A percentile compares a stretch with the other conserved stretches of the same genome.
phyloP scores from a whole-genome alignment of 768 basidiomycete genomes.

The Cyathus striatus region DNA sequence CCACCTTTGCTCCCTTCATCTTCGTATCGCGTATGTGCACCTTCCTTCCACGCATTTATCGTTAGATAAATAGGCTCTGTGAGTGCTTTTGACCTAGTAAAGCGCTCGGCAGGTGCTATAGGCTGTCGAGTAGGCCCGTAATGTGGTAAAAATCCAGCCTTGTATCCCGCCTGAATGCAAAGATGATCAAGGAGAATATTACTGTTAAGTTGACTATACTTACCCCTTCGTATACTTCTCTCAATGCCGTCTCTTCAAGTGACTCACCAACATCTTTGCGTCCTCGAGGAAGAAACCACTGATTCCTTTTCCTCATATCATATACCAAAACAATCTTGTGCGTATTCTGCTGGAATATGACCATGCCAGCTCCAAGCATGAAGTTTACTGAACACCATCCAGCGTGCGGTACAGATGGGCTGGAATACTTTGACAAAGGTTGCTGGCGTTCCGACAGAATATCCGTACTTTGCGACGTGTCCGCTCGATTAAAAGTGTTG shows the following conservation, averaged over 20 bases:
- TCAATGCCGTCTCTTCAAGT: conserved; percentile 50
- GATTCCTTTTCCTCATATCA: conserved; percentile 24
- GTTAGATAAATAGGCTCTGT: conserved; percentile 44
- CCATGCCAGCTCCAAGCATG: conserved; percentile 57
- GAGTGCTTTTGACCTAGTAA: conserved; percentile 10
- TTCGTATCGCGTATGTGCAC: conserved; percentile 1
- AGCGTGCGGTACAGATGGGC: conserved; percentile 34
- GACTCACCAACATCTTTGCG: conserved; percentile 65
- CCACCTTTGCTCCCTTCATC: no score
- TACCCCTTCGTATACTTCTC: conserved; percentile 70
- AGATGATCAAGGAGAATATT: no score
- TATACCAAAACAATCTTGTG: conserved; percentile 47
- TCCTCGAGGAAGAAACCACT: conserved; percentile 63
- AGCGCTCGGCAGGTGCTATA: conserved; percentile 18
- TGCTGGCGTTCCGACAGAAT: no score
- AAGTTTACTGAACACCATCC: conserved; percentile 47
- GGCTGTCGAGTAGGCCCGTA: conserved; percentile 37
- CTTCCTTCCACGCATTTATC: conserved; percentile 17
- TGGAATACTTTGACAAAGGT: conserved; percentile 34
- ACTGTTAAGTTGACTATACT: no score
- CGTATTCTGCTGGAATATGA: conserved; percentile 56
- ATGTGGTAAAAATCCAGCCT: conserved; percentile 40
- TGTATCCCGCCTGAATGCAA: conserved; percentile 52
- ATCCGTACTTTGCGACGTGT: no score
- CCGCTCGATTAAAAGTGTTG: no score